Percentiles rank a stretch among this genome's conserved stretches.
phyloP scores from a whole-genome alignment of 139 green algal species.

The Nannochloris sp. region DNA sequence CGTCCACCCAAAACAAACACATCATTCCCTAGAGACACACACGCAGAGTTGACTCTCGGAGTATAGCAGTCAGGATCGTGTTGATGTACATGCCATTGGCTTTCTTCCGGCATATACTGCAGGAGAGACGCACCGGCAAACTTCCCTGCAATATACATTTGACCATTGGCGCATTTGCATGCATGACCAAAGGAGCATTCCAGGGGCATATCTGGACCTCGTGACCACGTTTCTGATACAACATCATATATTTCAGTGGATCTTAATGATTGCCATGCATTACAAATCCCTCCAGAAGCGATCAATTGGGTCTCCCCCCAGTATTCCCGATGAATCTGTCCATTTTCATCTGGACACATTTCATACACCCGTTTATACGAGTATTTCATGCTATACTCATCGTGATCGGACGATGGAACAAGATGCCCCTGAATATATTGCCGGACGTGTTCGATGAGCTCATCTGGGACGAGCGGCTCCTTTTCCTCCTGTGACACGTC shows the following conservation, averaged over 20 bases:
- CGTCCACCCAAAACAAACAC: slow-evolving; percentile 26
- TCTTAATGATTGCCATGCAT: slow-evolving; percentile 22
- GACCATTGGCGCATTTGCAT: not conserved
- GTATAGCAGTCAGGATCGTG: not conserved
- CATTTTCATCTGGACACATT: too few species aligned
- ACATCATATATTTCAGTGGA: slow-evolving; percentile 48
- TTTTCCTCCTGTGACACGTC: too few species aligned
- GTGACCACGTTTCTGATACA: slow-evolving; percentile 32
- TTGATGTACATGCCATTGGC: not conserved
- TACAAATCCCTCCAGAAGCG: slow-evolving; percentile 18
- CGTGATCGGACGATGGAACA: too few species aligned
- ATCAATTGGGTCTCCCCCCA: slow-evolving; percentile 8
- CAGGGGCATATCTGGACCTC: slow-evolving; percentile 25
- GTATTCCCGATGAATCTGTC: not conserved
- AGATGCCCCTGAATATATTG: too few species aligned
- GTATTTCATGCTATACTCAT: too few species aligned
- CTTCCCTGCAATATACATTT: slow-evolving; percentile 10
- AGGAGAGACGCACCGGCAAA: slow-evolving; percentile 8
- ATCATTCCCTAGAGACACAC: not conserved
- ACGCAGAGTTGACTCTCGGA: slow-evolving; percentile 20
- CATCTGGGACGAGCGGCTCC: too few species aligned
- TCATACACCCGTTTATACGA: too few species aligned
- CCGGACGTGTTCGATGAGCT: too few species aligned
- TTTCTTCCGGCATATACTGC: slow-evolving; percentile 1
- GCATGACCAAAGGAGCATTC: slow-evolving; percentile 14